Evolutionary conservation across 1,139 yeast genomes (phyloP).

Genomic region (Arxiozyma bovina): DNA sequence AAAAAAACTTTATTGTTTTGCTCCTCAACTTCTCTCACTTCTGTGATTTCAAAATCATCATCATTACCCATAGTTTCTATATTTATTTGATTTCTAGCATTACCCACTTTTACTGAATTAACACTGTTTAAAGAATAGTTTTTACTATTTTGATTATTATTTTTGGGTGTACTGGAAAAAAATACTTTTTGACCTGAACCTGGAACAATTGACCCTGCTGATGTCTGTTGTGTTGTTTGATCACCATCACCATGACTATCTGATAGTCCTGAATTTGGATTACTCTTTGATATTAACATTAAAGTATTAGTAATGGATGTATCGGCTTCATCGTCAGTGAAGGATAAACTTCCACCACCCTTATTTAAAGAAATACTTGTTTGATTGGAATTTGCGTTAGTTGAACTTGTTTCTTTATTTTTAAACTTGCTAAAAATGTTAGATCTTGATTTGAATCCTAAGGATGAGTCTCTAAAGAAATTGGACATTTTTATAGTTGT

Average conservation of each 20-base stretch:
- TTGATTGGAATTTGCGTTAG: neutral
- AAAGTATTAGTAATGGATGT: conserved; percentile 11
- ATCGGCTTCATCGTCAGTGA: conserved; percentile 12
- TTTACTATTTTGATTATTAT: neutral
- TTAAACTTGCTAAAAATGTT: conserved; percentile 27
- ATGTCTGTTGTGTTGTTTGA: neutral
- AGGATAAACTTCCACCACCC: conserved; percentile 8
- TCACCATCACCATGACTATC: neutral
- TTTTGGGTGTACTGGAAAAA: neutral
- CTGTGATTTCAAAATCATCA: conserved; percentile 28
- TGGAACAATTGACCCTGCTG: neutral
- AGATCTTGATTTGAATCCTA: conserved; percentile 27
- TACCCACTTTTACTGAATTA: neutral
- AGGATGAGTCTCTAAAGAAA: conserved; percentile 26
- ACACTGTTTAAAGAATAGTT: neutral
- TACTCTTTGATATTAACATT: conserved; percentile 1
- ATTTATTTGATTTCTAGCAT: neutral
- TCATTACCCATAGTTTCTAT: conserved; percentile 7
- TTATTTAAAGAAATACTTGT: conserved; percentile 1
- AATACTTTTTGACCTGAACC: neutral
- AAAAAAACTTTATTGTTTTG: neutral
- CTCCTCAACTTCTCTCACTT: conserved; percentile 17
- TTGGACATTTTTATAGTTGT: conserved; percentile 33
- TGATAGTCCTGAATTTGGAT: neutral
- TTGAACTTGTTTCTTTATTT: conserved; percentile 11